These are phyloP conservation scores for Fusarium floridanum DNA, from an alignment of 2,329 filamentous ascomycete species.

Conservation along the genomic window DNA sequence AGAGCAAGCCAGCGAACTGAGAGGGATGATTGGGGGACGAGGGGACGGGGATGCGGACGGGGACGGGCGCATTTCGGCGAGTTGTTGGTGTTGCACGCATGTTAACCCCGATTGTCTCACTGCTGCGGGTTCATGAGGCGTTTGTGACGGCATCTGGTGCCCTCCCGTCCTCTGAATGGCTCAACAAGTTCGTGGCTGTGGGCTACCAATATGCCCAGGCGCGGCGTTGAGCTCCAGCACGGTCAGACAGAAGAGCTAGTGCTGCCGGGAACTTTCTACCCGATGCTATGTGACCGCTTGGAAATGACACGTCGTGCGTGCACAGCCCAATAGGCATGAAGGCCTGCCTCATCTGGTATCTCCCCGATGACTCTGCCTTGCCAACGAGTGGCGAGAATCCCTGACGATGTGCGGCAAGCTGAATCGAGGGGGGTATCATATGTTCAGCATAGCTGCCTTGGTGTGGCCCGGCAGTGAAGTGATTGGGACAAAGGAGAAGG, in stretches of 20 bases:
- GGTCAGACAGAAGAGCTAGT: constrained; percentile 14
- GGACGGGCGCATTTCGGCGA: neutral
- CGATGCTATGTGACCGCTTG: constrained; percentile 2
- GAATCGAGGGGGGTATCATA: constrained; percentile 1
- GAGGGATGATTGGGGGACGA: constrained; percentile 1
- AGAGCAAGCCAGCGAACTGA: neutral
- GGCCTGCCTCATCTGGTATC: constrained; percentile 12
- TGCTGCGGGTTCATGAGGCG: constrained; percentile 7
- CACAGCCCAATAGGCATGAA: constrained; percentile 1
- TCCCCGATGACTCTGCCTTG: constrained; percentile 18
- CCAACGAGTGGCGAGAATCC: constrained; percentile 7
- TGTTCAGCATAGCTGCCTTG: constrained; percentile 5
- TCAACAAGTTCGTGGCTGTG: constrained; percentile 1
- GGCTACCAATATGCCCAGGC: neutral
- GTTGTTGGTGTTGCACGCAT: constrained; percentile 8
- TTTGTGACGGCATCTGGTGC: constrained; percentile 2
- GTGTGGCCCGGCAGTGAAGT: constrained; percentile 10
- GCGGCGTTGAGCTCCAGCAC: constrained; percentile 1
- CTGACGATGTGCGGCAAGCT: constrained; percentile 3
- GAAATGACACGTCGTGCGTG: neutral
- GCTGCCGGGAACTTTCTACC: constrained; percentile 4
- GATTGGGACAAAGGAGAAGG: constrained; percentile 10
- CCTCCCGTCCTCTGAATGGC: constrained; percentile 2
- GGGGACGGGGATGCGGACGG: too few species aligned
- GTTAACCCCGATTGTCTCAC: neutral